Evolutionary conservation across 2,329 filamentous ascomycete genomes (phyloP).

Genomic region (Lachnellula occidentalis): DNA sequence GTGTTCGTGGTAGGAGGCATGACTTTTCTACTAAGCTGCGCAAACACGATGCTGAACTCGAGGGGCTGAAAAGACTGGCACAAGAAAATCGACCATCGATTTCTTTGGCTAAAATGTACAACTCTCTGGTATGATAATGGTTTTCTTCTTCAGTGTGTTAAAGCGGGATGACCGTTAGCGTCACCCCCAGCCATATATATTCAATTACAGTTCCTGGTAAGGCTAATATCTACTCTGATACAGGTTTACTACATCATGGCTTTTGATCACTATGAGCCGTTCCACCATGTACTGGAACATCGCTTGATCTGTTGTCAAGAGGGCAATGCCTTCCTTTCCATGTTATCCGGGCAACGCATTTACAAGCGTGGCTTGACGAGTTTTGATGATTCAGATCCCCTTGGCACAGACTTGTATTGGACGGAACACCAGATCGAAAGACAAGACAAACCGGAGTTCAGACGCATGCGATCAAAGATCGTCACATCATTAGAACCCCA

Average conservation of each 20-base stretch:
- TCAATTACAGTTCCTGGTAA: no score
- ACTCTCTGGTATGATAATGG: background rate
- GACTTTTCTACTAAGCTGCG: background rate
- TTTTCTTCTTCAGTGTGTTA: no score
- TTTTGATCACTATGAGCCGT: background rate
- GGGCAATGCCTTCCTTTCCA: background rate
- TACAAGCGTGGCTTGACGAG: background rate
- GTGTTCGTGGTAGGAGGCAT: background rate
- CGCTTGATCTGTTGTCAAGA: background rate
- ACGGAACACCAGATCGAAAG: background rate
- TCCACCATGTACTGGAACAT: background rate
- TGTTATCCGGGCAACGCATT: background rate
- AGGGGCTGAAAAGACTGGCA: background rate
- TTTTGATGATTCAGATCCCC: background rate
- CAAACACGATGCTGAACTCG: background rate
- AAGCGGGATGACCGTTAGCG: no score
- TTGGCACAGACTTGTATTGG: background rate
- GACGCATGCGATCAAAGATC: background rate
- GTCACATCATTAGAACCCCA: background rate
- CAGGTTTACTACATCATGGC: background rate
- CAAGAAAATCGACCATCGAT: background rate
- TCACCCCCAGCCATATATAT: no score
- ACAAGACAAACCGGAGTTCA: background rate
- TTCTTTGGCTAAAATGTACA: background rate
- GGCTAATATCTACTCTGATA: no score